Base-by-base conservation (phyloP, 768 basidiomycete species). In the Vararia minispora region DNA sequence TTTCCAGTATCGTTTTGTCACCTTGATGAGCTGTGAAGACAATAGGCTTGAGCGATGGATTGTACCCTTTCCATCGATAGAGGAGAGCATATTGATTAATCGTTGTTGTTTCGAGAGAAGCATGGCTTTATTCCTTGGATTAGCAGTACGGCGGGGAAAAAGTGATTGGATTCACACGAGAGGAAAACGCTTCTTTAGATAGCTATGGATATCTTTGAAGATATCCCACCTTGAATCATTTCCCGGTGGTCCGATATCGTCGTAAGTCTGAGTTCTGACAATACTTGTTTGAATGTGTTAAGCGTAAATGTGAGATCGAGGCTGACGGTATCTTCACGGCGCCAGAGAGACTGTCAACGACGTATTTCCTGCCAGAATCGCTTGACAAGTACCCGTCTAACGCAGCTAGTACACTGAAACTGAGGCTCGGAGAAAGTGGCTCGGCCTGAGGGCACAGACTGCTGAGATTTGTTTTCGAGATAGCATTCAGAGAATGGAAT, bases 31-130 rank as follows among this genome's bases (percentile, higher is more conserved):
- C 71, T 11, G 65, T 53, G 18, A 73, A 56, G 9, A 80, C 58
- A 2, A 78, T 43, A 1, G 76, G 80, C 51, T 78, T 77, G 33
- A 72, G 54, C 9, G 55, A 50, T 8, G 58, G 37, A 33, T 72
- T 61, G 14, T 62, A 61, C 10, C 77, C 78, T 32, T 66, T 57
- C 75, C 75, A 79, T 16, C 66, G 64, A 49, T 72, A 76, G 2
- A 80, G 57, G n/a, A 79, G 59, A 0, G 71, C 77, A 35, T 71
- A 76, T 0, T 69, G 76, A 46, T 76, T 76, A 40, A 82, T 69
- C 44, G 66, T 65, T 3, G 70, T 70, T 39, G 79, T 56, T 28
- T 64, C 45, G 6, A 80, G 62, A 17, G 57, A 60, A 5, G 64
- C 44, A 48, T 78, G 72, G 13, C 74, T 76, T 30, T 22, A 38